Conservation (phyloP, 768 basidiomycete genomes). For the Butyriboletus loyo region DNA sequence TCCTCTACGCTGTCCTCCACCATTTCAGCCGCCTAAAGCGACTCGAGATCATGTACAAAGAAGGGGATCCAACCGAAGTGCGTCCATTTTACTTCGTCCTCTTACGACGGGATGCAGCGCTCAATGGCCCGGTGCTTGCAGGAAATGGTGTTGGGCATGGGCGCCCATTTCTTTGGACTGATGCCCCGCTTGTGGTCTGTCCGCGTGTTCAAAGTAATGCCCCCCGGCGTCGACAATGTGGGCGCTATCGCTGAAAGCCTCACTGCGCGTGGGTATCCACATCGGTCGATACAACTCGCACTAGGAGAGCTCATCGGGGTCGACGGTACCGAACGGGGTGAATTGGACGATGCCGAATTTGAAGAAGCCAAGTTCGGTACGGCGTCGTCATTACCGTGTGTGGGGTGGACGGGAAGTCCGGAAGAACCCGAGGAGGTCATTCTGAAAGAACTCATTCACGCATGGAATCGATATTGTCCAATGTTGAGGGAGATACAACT, state of each 20-base stretch:
- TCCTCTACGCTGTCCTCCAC: conserved; percentile 40
- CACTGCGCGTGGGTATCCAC: conserved; percentile 9
- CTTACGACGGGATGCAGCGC: background rate
- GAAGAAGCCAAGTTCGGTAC: conserved; percentile 15
- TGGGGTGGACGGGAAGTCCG: background rate
- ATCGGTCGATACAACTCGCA: conserved; percentile 6
- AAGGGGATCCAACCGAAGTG: conserved; percentile 41
- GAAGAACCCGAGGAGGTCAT: conserved; percentile 26
- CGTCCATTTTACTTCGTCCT: conserved; percentile 5
- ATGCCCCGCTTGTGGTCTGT: conserved; percentile 38
- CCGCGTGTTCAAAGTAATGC: conserved; percentile 35
- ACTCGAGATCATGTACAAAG: conserved; percentile 39
- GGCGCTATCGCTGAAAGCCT: conserved; percentile 4
- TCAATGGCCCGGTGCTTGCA: background rate
- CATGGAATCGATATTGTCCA: conserved; percentile 43
- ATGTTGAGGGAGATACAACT: conserved; percentile 41
- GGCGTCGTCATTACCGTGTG: background rate
- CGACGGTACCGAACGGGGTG: conserved; percentile 13
- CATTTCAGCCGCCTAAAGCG: conserved; percentile 37
- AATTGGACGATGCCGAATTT: conserved; percentile 21
- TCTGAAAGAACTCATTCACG: conserved; percentile 37
- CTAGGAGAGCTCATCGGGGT: conserved; percentile 9
- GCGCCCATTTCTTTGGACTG: conserved; percentile 39
- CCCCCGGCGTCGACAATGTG: conserved; percentile 10
- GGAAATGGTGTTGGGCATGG: conserved; percentile 42